A percentile compares a stretch with the other conserved stretches of the same genome.
phyloP scores from a whole-genome alignment of 805 yeast species.

The Lipomyces lipofer region DNA sequence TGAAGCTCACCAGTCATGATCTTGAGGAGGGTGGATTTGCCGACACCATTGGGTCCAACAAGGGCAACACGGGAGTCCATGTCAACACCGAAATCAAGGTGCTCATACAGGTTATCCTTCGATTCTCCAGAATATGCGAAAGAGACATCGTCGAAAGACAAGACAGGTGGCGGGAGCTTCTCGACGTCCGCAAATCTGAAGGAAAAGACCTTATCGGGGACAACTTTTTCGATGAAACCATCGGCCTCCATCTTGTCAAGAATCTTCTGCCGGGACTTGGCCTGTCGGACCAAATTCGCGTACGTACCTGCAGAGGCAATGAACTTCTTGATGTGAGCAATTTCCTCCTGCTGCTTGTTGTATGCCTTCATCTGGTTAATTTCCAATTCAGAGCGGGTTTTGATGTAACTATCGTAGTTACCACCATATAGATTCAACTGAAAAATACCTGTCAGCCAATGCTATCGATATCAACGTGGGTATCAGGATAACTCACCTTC shows the following conservation, averaged over 20 bases:
- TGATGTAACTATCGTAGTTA: conserved; percentile 95
- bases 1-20: conserved; percentile 92
- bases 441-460: no score
- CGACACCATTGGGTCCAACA: conserved; percentile 99
- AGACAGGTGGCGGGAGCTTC: conserved; percentile 97
- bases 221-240: conserved; percentile 87
- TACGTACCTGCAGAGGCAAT: conserved; percentile 99
- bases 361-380: conserved; percentile 98
- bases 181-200: conserved; percentile 95
- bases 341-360: conserved; percentile 97
- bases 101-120: conserved; percentile 85
- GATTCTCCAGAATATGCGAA: conserved; percentile 74
- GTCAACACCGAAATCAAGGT: conserved; percentile 96
- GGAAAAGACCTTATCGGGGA: conserved; percentile 87
- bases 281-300: conserved; percentile 97
- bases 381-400: conserved; percentile 91
- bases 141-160: conserved; percentile 92
- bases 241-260: conserved; percentile 99
- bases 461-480: no score
- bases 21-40: conserved; percentile 93
- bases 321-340: conserved; percentile 95
- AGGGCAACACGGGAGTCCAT: conserved; percentile 98
- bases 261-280: conserved; percentile 98
- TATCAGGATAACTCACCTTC: no score
- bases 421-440: conserved; percentile 86